Evolutionary conservation across 495 filamentous ascomycete species (phyloP).

Genomic region (Talaromyces nanjingensis): DNA sequence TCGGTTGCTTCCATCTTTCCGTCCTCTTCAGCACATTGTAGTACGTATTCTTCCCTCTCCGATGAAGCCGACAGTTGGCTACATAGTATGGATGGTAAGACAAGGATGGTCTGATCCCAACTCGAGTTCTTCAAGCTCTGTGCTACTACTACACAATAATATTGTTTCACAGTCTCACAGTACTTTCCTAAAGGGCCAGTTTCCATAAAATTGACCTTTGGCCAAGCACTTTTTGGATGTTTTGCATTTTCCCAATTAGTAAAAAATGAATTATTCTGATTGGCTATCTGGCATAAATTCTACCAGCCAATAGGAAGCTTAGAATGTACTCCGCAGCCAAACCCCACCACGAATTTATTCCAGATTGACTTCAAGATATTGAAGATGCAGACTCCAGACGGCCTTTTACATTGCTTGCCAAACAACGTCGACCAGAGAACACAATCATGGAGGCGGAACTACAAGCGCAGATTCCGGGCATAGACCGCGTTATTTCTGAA

Average conservation of each 20-base stretch:
- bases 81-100: not conserved
- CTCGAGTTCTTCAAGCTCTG: not conserved
- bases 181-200: not conserved
- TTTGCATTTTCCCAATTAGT: not conserved
- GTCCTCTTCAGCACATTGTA: no score
- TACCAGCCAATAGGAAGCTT: not conserved
- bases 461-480: slow-evolving; percentile 73
- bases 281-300: not conserved
- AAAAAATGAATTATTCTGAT: not conserved
- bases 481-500: slow-evolving; percentile 84
- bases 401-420: not conserved
- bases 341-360: slow-evolving; percentile 5
- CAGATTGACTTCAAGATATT: not conserved
- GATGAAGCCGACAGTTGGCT: not conserved
- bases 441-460: slow-evolving; percentile 82
- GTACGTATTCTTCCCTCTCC: no score
- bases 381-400: not conserved
- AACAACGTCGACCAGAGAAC: not conserved
- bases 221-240: not conserved
- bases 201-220: not conserved
- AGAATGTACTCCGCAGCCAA: not conserved
- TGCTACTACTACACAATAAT: not conserved
- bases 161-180: not conserved
- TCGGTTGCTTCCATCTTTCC: no score
- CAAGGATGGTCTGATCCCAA: not conserved